Base-by-base conservation (phyloP, 2,329 filamentous ascomycete genomes). In the Sclerotinia borealis region DNA sequence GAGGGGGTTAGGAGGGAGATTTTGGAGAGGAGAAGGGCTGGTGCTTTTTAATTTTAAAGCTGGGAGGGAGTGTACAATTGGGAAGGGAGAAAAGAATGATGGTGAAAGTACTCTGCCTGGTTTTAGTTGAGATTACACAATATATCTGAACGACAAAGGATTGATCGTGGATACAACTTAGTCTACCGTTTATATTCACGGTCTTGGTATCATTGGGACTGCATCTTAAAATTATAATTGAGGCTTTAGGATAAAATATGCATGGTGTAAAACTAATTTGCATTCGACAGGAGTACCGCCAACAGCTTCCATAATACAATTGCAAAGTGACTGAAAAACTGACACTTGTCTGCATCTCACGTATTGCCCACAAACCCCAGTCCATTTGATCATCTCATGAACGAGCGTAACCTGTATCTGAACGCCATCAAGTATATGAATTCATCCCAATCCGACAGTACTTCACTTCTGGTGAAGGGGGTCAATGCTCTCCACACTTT, bases 1-100 rank as follows among this genome's bases (percentile, higher is more conserved):
- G 91, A 96, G 77, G 82, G 81, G 55, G 71, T 97, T 70, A 81
- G 85, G 72, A 78, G 79, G 69, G 83, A 90, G 76, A 84, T 92
- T 59, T 73, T 92, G 65, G 85, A 88, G 70, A 81, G 82, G 74
- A 81, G 87, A 75, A 80, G 83, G 70, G 75, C 73, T 54, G 75
- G 67, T 34, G 73, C 68, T 31, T 29, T 43, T 22, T 63, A 36
- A 59, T 31, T 29, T 6, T 10, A 17, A 27, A 27, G 4, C 29
- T 51, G 17, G n/a, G 31, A 13, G 51, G 17, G 27, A 31, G 15
- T 10, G 29, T 39, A 15, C 25, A 31, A 27, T 17, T 48, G 41
- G n/a, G 6, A 48, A n/a, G 19, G 36, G 13, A 19, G 17, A n/a
- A 31, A 34, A 15, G 22, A 17, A 17, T 27, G 36, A 31, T 6